These are phyloP conservation scores for Backusella westeae DNA, from an alignment of 192 early-diverging fungal species.

Conservation along the genomic window DNA sequence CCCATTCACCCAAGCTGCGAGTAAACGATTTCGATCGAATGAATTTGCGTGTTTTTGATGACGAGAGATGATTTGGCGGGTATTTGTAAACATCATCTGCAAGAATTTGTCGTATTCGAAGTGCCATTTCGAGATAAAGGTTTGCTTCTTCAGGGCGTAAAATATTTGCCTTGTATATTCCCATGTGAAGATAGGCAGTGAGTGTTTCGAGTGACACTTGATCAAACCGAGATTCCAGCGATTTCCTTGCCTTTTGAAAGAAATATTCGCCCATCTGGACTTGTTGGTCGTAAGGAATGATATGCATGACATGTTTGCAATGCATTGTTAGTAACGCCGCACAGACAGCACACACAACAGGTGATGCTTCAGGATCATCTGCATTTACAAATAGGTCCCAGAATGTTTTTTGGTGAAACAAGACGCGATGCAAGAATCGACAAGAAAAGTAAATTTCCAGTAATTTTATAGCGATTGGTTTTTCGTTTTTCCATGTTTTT, in stretches of 20 bases:
- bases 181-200: conserved; percentile 5
- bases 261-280: conserved; percentile 8
- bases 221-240: conserved; percentile 12
- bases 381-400: conserved; percentile 12
- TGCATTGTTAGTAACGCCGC: conserved; percentile 22
- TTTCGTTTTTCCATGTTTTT: background rate
- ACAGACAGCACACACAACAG: conserved; percentile 17
- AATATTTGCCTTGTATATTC: conserved; percentile 11
- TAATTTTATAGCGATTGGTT: background rate
- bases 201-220: conserved; percentile 9
- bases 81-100: background rate
- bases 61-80: background rate
- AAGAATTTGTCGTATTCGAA: conserved; percentile 7
- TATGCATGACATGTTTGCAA: conserved; percentile 8
- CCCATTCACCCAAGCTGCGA: background rate
- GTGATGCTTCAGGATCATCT: conserved; percentile 8
- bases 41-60: background rate
- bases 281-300: conserved; percentile 10
- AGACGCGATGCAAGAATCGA: background rate
- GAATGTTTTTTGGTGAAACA: conserved; percentile 17
- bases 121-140: conserved; percentile 21
- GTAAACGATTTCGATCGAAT: background rate
- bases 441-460: conserved; percentile 12
- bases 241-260: background rate
- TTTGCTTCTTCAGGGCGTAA: conserved; percentile 6